phyloP scores from a whole-genome alignment of 2,329 filamentous ascomycete genomes.

The Dactylella cylindrospora region DNA sequence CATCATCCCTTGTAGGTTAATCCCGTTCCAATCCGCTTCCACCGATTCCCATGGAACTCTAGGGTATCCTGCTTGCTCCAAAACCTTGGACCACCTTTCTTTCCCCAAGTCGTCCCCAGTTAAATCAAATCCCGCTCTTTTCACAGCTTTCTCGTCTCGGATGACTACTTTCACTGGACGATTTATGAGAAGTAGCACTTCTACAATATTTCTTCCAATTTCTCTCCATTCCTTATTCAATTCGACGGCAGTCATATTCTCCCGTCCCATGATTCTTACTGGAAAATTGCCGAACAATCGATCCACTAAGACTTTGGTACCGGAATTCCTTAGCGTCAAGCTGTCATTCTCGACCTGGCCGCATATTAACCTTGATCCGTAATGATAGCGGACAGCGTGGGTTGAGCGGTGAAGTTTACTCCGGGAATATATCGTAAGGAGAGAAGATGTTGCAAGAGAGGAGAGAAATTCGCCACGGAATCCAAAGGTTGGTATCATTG shows the following conservation, averaged over 20 bases:
- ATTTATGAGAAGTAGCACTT: slow-evolving; percentile 27
- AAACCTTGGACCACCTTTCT: not conserved
- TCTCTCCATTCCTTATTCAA: slow-evolving; percentile 46
- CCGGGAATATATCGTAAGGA: slow-evolving; percentile 75
- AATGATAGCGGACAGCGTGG: slow-evolving; percentile 44
- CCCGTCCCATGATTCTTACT: slow-evolving; percentile 46
- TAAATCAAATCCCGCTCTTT: slow-evolving; percentile 10
- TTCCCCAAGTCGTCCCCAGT: not conserved
- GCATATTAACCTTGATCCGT: slow-evolving; percentile 40
- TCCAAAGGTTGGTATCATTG: slow-evolving; percentile 60
- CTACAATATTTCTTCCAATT: slow-evolving; percentile 37
- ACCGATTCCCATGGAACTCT: slow-evolving; percentile 12
- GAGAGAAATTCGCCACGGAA: slow-evolving; percentile 57
- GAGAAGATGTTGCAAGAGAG: slow-evolving; percentile 71
- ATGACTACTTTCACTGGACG: slow-evolving; percentile 21
- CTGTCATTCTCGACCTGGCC: slow-evolving; percentile 55
- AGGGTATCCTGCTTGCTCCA: slow-evolving; percentile 16
- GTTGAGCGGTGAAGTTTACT: slow-evolving; percentile 61
- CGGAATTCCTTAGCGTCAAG: slow-evolving; percentile 57
- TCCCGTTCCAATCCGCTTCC: slow-evolving; percentile 9
- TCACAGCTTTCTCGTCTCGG: slow-evolving; percentile 43
- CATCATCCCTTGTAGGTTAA: slow-evolving; percentile 13
- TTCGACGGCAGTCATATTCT: slow-evolving; percentile 30
- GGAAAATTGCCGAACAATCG: slow-evolving; percentile 48
- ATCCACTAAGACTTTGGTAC: slow-evolving; percentile 46